Evolutionary conservation across 2,329 filamentous ascomycete genomes (phyloP), one percentile per base, ranked within the genome.

Genomic region (Ceratocystis cubensis): DNA sequence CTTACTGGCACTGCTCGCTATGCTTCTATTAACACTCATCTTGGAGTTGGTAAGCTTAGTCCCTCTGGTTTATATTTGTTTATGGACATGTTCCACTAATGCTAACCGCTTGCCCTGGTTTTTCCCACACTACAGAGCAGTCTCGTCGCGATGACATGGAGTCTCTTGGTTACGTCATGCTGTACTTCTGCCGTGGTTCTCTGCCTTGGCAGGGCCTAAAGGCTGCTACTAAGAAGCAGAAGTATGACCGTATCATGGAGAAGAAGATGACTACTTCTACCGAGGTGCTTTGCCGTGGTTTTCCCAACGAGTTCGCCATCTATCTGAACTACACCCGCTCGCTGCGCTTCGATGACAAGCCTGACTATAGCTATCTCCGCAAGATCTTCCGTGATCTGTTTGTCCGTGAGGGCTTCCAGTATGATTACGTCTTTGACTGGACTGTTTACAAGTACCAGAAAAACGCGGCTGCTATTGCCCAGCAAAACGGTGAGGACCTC

Each of bases 241-340:
- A 99, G 82, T 97, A 99, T 76, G 94, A 99, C 80, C 87, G 93
- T 71, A 99, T 99, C 80, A 97, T 97, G 93, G 94, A 99, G 84
- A 99, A 99, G 88, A 99, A 99, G 90, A 97, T 97, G 94, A 99
- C 94, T 15, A 99, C 94, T 2, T 92, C 94, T 7, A 97, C 93
- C 72, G 93, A 99, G 79, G 92, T 96, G 62, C 89, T 99, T 63
- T 99, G 94, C 87, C 91, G 93, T 77, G 94, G 94, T 71, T 97
- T 99, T 82, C 94, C 94, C 73, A 96, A 97, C 78, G 94, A 99
- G 80, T 99, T 99, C 73, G 92, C 93, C 81, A 97, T 97, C 78
- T 99, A 99, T 78, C 84, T 99, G 70, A 97, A 97, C 87, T 97
- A 99, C 83, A 97, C 93, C 65, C 90, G 94, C 69, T 96, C 92